phyloP scores from a whole-genome alignment of 2,329 filamentous ascomycete genomes.

The Colletotrichum magnum region DNA sequence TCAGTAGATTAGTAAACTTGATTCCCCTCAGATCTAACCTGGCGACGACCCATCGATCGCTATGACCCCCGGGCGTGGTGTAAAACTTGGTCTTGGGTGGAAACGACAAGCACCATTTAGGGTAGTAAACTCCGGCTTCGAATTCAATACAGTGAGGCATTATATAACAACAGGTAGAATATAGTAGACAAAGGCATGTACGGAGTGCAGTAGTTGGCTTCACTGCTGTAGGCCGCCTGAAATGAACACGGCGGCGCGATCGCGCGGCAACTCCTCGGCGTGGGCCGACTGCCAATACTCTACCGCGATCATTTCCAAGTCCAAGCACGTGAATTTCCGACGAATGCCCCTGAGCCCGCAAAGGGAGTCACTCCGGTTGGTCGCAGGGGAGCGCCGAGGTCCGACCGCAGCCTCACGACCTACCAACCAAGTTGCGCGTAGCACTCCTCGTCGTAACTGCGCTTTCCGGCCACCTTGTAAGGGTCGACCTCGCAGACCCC shows the following conservation, averaged over 20 bases:
- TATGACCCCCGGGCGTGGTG: neutral
- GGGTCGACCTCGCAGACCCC: slow-evolving; percentile 1
- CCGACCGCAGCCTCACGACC: neutral
- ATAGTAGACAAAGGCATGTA: neutral
- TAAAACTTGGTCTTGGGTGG: neutral
- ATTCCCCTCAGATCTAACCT: neutral
- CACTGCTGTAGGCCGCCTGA: too few relatives aligned
- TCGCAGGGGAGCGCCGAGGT: neutral
- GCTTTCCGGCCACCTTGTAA: neutral
- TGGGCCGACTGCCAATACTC: slow-evolving; percentile 3
- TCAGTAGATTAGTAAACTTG: neutral
- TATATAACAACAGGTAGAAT: neutral
- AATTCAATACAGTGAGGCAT: neutral
- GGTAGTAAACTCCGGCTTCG: too few relatives aligned
- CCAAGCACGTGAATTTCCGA: neutral
- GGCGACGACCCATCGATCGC: neutral
- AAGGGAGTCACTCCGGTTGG: neutral
- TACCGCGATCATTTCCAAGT: neutral
- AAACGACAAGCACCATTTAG: neutral
- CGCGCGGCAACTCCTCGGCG: neutral
- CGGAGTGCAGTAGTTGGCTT: too few relatives aligned
- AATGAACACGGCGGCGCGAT: neutral
- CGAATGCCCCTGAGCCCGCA: neutral
- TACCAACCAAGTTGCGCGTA: slow-evolving; percentile 1
- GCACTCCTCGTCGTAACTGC: neutral